Percentiles rank a stretch among this genome's conserved stretches.
phyloP scores from a whole-genome alignment of 108 stramenopile species.

The Stephanodiscus minutulus region DNA sequence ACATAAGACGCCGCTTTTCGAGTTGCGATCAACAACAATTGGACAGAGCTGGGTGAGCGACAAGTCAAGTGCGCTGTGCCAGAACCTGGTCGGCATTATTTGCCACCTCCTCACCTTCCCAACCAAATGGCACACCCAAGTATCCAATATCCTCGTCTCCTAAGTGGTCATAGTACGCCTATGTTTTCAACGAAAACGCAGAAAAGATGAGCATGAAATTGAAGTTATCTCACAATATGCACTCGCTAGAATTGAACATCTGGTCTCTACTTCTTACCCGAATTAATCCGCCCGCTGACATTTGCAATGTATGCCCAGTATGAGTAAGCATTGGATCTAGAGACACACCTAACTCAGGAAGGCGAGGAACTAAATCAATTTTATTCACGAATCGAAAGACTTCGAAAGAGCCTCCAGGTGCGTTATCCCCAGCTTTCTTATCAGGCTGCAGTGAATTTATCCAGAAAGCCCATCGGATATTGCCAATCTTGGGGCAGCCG shows the following conservation, averaged over 20 bases:
- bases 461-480: constrained; percentile 58
- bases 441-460: constrained; percentile 47
- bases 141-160: constrained; percentile 58
- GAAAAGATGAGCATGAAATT: not conserved
- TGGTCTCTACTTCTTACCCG: constrained; percentile 13
- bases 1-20: constrained; percentile 51
- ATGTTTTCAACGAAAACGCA: not conserved
- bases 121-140: constrained; percentile 68
- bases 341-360: constrained; percentile 52
- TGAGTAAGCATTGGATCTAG: constrained; percentile 54
- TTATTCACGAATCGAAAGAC: constrained; percentile 60
- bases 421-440: constrained; percentile 16
- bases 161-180: constrained; percentile 60
- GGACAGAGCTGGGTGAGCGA: not conserved
- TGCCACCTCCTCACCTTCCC: constrained; percentile 28
- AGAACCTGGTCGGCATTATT: not conserved
- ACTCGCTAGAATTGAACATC: not conserved
- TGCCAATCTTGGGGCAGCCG: constrained; percentile 82
- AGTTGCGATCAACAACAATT: constrained; percentile 1
- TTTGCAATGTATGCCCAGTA: constrained; percentile 84
- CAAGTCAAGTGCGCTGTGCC: not conserved
- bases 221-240: not conserved
- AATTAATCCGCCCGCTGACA: constrained; percentile 43
- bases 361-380: constrained; percentile 76
- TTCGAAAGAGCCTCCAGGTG: constrained; percentile 47